Evolutionary conservation across 768 basidiomycete genomes (phyloP).

Genomic region (Tubosaeta sp.): DNA sequence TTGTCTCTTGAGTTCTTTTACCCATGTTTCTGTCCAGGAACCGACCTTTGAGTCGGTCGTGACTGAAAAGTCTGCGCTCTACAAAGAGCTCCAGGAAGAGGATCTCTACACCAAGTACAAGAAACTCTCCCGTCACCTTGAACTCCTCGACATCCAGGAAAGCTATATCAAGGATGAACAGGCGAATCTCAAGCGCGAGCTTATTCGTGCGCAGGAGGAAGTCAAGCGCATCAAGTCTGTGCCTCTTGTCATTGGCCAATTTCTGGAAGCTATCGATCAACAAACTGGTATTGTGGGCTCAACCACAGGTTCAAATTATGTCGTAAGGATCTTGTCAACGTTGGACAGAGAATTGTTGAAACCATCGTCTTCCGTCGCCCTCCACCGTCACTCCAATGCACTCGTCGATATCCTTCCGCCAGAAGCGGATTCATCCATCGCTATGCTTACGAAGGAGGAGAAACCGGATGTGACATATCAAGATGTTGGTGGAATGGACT

Average conservation of each 20-base stretch:
- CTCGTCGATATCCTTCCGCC: slow-evolving; percentile 98
- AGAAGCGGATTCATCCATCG: slow-evolving; percentile 95
- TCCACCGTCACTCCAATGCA: slow-evolving; percentile 98
- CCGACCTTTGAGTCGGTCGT: slow-evolving; percentile 86
- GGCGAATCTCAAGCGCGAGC: slow-evolving; percentile 94
- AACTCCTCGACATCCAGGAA: slow-evolving; percentile 92
- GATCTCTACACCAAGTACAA: slow-evolving; percentile 98
- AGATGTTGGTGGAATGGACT: slow-evolving; percentile 96
- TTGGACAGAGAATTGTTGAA: slow-evolving; percentile 96
- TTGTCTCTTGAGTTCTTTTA: neutral
- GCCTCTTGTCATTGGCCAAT: slow-evolving; percentile 98
- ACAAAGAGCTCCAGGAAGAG: slow-evolving; percentile 83
- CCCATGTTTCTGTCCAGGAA: slow-evolving; percentile 49
- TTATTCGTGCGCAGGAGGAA: slow-evolving; percentile 98
- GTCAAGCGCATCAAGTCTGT: slow-evolving; percentile 99
- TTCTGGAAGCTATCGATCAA: slow-evolving; percentile 98
- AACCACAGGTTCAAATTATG: slow-evolving; percentile 97
- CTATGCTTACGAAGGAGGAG: slow-evolving; percentile 93
- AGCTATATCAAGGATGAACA: slow-evolving; percentile 99
- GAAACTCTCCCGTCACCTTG: slow-evolving; percentile 89
- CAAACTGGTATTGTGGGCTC: slow-evolving; percentile 95
- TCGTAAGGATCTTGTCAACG: slow-evolving; percentile 95
- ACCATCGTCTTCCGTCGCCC: slow-evolving; percentile 95
- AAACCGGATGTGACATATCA: slow-evolving; percentile 90
- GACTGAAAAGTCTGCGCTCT: slow-evolving; percentile 82